Conservation (phyloP, 2,329 filamentous ascomycete genomes). For the Calonectria fujianensis region DNA sequence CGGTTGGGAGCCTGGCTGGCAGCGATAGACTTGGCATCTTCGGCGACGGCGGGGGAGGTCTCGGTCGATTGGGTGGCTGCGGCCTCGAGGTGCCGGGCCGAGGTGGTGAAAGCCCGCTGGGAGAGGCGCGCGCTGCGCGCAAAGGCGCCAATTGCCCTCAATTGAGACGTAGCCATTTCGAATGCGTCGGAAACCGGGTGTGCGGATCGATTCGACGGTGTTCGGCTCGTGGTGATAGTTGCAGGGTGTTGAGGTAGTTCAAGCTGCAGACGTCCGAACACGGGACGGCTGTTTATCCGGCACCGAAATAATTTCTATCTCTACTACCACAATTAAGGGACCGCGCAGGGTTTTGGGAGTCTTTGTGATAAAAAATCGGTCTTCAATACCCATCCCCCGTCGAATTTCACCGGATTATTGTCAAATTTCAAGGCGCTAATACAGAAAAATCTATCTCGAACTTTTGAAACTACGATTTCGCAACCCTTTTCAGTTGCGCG, state of each 20-base stretch:
- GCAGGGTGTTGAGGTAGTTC: slow-evolving; percentile 51
- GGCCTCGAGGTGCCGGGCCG: slow-evolving; percentile 68
- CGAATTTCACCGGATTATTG: not conserved
- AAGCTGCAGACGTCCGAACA: slow-evolving; percentile 42
- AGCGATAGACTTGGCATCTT: slow-evolving; percentile 66
- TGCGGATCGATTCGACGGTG: slow-evolving; percentile 52
- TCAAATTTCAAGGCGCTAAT: not conserved
- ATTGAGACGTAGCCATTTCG: slow-evolving; percentile 67
- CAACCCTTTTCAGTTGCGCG: not conserved
- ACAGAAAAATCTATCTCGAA: not conserved
- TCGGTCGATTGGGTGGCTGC: slow-evolving; percentile 64
- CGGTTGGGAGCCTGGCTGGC: slow-evolving; percentile 91
- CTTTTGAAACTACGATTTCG: not conserved
- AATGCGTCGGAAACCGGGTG: slow-evolving; percentile 52
- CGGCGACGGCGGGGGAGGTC: slow-evolving; percentile 65
- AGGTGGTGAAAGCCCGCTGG: slow-evolving; percentile 69
- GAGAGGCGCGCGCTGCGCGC: slow-evolving; percentile 66
- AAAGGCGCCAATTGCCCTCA: slow-evolving; percentile 66
- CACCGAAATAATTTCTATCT: slow-evolving; percentile 49
- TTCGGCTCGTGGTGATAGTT: slow-evolving; percentile 48
- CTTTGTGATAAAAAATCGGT: not conserved
- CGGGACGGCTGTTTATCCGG: slow-evolving; percentile 52
- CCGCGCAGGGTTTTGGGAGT: not conserved
- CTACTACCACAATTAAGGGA: not conserved
- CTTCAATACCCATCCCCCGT: not conserved